A percentile compares a stretch with the other conserved stretches of the same genome.
Conservation (phyloP, 2,329 filamentous ascomycete species). For the Diaporthe vexans region DNA sequence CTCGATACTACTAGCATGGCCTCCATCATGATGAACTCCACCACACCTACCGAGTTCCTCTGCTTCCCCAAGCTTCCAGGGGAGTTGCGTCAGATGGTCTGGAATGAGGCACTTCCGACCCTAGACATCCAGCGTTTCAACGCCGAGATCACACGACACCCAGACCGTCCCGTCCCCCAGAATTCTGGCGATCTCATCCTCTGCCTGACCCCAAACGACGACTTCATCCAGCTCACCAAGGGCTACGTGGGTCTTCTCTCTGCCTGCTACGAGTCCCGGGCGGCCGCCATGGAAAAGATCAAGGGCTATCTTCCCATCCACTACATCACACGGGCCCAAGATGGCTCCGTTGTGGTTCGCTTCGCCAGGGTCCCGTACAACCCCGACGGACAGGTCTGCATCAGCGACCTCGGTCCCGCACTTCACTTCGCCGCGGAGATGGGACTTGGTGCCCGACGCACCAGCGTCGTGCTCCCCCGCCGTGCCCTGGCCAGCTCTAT, state of each 20-base stretch:
- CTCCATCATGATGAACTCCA: background rate
- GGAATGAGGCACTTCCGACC: background rate
- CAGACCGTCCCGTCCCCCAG: background rate
- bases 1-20: background rate
- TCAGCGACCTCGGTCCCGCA: background rate
- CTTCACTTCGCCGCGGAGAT: background rate
- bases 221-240: background rate
- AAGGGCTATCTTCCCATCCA: background rate
- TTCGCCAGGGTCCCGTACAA: background rate
- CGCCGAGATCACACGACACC: background rate
- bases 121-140: background rate
- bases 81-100: background rate
- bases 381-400: background rate
- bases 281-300: background rate
- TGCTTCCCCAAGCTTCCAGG: background rate
- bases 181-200: background rate
- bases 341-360: background rate
- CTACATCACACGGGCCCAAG: background rate
- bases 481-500: fast-evolving
- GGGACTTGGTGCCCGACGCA: background rate
- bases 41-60: background rate
- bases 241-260: background rate
- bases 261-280: background rate
- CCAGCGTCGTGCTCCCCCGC: too few relatives aligned
- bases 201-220: background rate